Base-by-base conservation (phyloP, 148 eudicot genomes). In the Amaranthus cruentus region DNA sequence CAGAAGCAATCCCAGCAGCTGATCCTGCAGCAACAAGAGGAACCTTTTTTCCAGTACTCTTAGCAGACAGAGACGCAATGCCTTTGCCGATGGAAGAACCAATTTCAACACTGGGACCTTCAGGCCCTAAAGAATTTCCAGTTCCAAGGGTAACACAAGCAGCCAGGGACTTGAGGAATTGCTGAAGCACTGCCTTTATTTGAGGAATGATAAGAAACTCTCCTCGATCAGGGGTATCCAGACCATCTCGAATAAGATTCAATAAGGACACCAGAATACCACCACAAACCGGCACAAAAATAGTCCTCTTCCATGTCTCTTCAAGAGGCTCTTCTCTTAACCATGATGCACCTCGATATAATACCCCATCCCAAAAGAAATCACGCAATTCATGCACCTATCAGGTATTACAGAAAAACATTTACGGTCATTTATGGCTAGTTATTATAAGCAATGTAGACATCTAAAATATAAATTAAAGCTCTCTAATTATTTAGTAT, bases 101-200 rank as follows among this genome's bases (percentile, higher is more conserved):
- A 62, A 93, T 91, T 81, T 93, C 98, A 44, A 93, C 98, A 73
- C 98, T 89, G 9, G 98, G 98, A 76, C 98, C 98, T 87, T 93
- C 98, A 7, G 98, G 98, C 38, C 98, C 98, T 72, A 93, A 73
- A 7, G 98, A 89, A 78, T 93, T 93, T 55, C 98, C 98, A 0
- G 98, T 93, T 73, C 97, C 98, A 15, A 93, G 87, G 67, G 98
- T 93, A 60, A 93, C 63, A 69, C 95, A 88, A 48, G 98, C 98
- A 72, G 98, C 92, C 74, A 91, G 4, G 54, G 96, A 79, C 84
- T 85, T 91, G 73, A 94, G 70, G 53, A 94, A 56, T 72, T 92
- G 96, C 72, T 84, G 77, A 73, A 89, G 70, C 6, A 78, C 84
- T 52, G 81, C 83, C 64, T 81, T 86, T 55, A 84, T 48, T 18